Conservation (phyloP, 129 eudicot genomes). For the Pulicaria dysenterica region DNA sequence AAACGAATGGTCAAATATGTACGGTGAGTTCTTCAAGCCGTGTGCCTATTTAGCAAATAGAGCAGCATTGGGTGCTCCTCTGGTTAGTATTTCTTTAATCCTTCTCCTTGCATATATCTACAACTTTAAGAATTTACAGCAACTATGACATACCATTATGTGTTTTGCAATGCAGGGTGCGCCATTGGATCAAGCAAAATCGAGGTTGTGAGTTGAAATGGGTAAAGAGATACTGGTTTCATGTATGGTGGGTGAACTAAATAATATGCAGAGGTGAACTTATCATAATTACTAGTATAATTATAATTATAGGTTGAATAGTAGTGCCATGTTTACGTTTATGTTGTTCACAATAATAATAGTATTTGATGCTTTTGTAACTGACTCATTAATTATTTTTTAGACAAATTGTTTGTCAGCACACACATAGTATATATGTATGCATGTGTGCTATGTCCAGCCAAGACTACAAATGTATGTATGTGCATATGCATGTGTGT, state of each 20-base stretch:
- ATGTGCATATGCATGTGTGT: no score
- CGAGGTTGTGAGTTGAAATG: constrained; percentile 54
- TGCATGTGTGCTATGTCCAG: no score
- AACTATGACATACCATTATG: background rate
- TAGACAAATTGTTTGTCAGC: no score
- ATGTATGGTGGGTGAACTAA: background rate
- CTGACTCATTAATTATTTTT: no score
- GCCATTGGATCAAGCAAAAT: constrained; percentile 42
- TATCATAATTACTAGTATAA: background rate
- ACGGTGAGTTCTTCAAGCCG: constrained; percentile 86
- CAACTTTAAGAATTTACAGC: no score
- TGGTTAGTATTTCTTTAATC: constrained; percentile 53
- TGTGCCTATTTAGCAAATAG: constrained; percentile 74
- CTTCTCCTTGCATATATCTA: background rate
- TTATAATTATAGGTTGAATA: constrained; percentile 12
- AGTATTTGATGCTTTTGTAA: no score
- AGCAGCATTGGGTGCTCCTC: constrained; percentile 77
- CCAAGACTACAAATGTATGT: no score
- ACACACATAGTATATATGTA: no score
- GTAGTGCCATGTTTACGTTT: background rate
- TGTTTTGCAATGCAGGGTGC: constrained; percentile 52
- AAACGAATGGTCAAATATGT: constrained; percentile 69
- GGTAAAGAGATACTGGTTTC: background rate
- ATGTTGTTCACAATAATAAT: constrained; percentile 16
- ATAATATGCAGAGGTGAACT: background rate